These are phyloP conservation scores for Claviceps humidiphila DNA, from an alignment of 2,329 filamentous ascomycete species.

Conservation along the genomic window DNA sequence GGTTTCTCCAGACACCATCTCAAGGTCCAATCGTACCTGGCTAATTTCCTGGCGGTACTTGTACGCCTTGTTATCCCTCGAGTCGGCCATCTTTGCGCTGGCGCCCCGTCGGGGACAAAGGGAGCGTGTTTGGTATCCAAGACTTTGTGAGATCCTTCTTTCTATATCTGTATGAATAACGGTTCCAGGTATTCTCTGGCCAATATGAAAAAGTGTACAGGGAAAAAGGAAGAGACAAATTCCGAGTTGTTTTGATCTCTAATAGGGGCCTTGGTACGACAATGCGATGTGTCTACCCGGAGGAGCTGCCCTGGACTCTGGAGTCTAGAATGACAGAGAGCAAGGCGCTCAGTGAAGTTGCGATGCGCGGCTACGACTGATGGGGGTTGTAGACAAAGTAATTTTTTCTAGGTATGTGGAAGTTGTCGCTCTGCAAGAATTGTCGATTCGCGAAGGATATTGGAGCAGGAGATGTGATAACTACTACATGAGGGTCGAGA, in stretches of 20 bases:
- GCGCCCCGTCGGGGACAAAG: background rate
- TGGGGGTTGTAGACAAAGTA: background rate
- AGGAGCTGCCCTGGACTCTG: background rate
- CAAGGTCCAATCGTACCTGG: conserved; percentile 44
- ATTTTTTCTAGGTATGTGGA: background rate
- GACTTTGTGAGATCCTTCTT: background rate
- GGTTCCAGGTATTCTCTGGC: too few relatives aligned
- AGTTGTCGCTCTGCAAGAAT: background rate
- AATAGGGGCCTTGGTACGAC: background rate
- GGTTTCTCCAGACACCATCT: too few relatives aligned
- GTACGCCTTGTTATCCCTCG: conserved; percentile 38
- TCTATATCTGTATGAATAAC: too few relatives aligned
- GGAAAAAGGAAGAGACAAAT: too few relatives aligned
- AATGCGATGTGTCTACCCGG: background rate
- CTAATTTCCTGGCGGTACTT: conserved; percentile 99
- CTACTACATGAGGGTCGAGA: background rate
- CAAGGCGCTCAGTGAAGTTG: background rate
- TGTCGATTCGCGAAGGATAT: background rate
- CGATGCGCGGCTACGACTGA: background rate
- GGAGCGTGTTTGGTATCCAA: background rate
- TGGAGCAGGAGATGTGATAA: background rate
- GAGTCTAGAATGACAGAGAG: background rate
- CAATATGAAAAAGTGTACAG: too few relatives aligned
- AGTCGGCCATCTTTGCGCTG: conserved; percentile 47
- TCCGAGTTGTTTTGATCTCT: too few relatives aligned